Evolutionary conservation across 1,284 basidiomycete genomes (phyloP).

Genomic region (Athelia psychrophila): DNA sequence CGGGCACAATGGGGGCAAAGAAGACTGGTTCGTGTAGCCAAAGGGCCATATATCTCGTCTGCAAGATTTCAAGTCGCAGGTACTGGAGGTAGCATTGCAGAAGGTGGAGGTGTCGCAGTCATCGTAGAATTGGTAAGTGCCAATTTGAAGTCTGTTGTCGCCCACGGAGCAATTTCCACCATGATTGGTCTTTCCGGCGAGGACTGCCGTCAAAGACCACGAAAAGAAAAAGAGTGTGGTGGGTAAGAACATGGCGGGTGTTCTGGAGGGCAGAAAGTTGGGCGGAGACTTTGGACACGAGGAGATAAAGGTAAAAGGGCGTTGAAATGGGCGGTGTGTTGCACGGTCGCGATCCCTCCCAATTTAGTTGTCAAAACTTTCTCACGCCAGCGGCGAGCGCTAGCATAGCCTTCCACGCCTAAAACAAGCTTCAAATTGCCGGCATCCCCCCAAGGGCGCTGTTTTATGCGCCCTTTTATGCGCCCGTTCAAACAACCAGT

Average conservation of each 20-base stretch:
- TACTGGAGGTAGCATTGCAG: slow-evolving; percentile 50
- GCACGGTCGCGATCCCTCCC: neutral
- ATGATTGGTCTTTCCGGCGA: slow-evolving; percentile 41
- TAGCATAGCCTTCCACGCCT: no score
- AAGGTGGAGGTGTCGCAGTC: slow-evolving; percentile 74
- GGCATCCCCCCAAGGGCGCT: neutral
- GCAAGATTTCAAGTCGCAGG: slow-evolving; percentile 68
- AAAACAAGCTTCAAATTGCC: neutral
- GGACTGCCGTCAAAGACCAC: slow-evolving; percentile 26
- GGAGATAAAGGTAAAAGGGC: neutral
- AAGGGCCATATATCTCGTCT: slow-evolving; percentile 77
- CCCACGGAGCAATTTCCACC: slow-evolving; percentile 48
- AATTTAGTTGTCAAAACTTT: neutral
- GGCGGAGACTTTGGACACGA: neutral
- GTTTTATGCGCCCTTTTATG: neutral
- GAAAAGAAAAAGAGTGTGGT: slow-evolving; percentile 39
- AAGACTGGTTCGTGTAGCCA: slow-evolving; percentile 45
- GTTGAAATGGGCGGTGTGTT: neutral
- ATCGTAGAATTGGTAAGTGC: slow-evolving; percentile 73
- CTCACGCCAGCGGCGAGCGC: neutral
- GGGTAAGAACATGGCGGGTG: slow-evolving; percentile 21
- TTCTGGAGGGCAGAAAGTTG: neutral
- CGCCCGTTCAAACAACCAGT: neutral
- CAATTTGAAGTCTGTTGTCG: slow-evolving; percentile 66
- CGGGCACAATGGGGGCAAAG: slow-evolving; percentile 62